These are phyloP conservation scores for Hydnomerulius pinastri DNA, from an alignment of 768 basidiomycete species.

Conservation along the genomic window DNA sequence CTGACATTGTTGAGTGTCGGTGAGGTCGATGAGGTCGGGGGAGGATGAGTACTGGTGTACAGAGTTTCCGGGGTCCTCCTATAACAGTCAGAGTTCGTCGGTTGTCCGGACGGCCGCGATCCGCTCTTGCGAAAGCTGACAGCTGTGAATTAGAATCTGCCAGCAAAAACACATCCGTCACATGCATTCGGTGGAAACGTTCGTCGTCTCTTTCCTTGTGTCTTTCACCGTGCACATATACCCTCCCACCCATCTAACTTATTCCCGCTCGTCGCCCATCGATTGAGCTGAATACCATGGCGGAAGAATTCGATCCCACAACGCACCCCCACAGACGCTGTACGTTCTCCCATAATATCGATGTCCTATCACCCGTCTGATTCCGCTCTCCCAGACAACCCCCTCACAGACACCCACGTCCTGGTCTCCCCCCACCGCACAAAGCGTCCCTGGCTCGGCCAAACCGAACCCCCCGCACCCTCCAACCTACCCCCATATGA, in stretches of 20 bases:
- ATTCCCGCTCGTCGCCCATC: not conserved
- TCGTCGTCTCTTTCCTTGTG: not conserved
- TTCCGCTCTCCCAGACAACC: slow-evolving; percentile 59
- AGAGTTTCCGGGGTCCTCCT: not conserved
- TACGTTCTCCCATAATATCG: slow-evolving; percentile 44
- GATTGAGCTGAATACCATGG: slow-evolving; percentile 8
- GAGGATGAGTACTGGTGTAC: not conserved
- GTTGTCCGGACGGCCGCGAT: no score
- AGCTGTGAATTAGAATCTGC: no score
- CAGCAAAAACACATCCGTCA: not conserved
- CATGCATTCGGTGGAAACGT: not conserved
- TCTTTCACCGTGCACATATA: not conserved
- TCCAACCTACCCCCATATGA: slow-evolving; percentile 63
- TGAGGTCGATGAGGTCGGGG: no score
- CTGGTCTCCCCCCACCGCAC: slow-evolving; percentile 89
- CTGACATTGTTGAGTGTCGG: slow-evolving; percentile 18
- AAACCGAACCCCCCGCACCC: slow-evolving; percentile 67
- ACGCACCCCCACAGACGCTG: slow-evolving; percentile 72
- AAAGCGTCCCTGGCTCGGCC: slow-evolving; percentile 90
- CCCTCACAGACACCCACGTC: slow-evolving; percentile 72
- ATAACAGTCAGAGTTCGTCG: not conserved
- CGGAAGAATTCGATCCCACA: slow-evolving; percentile 53
- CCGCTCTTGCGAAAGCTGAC: no score
- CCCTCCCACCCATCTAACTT: not conserved
- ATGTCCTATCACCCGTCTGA: not conserved